Evolutionary conservation across 805 yeast genomes (phyloP).

Genomic region (Candida sphagnicola): DNA sequence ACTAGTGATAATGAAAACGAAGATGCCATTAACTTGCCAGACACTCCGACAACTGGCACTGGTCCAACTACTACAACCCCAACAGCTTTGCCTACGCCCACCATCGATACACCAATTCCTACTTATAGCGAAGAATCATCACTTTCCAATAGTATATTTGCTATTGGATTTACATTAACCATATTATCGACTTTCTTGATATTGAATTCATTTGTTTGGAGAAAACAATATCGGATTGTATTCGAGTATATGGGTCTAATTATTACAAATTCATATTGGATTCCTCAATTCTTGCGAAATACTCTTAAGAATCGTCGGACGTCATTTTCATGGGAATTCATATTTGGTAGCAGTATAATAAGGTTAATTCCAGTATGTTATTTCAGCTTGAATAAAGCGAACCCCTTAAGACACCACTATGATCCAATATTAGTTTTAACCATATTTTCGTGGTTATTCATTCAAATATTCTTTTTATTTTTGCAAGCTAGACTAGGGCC

Average conservation of each 20-base stretch:
- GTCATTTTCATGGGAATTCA: conserved; percentile 65
- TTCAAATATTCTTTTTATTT: conserved; percentile 57
- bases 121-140: conserved; percentile 16
- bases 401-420: conserved; percentile 68
- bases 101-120: conserved; percentile 8
- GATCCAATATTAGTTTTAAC: conserved; percentile 48
- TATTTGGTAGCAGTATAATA: conserved; percentile 61
- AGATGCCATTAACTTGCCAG: conserved; percentile 1
- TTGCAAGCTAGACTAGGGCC: conserved; percentile 73
- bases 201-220: conserved; percentile 60
- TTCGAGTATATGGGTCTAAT: conserved; percentile 57
- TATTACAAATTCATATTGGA: conserved; percentile 69
- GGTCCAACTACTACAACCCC: conserved; percentile 6
- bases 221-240: conserved; percentile 45
- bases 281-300: conserved; percentile 84
- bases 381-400: conserved; percentile 46
- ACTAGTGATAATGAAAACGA: conserved; percentile 4
- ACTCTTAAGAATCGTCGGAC: conserved; percentile 65
- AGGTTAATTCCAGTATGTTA: conserved; percentile 66
- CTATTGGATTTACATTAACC: conserved; percentile 22
- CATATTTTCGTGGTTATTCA: conserved; percentile 49
- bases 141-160: conserved; percentile 22
- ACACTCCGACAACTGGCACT: conserved; percentile 8
- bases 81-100: conserved; percentile 5
- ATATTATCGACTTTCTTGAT: conserved; percentile 47